These are phyloP conservation scores for Mimosa bimucronata DNA, from an alignment of 306 rosid species.

Conservation along the genomic window DNA sequence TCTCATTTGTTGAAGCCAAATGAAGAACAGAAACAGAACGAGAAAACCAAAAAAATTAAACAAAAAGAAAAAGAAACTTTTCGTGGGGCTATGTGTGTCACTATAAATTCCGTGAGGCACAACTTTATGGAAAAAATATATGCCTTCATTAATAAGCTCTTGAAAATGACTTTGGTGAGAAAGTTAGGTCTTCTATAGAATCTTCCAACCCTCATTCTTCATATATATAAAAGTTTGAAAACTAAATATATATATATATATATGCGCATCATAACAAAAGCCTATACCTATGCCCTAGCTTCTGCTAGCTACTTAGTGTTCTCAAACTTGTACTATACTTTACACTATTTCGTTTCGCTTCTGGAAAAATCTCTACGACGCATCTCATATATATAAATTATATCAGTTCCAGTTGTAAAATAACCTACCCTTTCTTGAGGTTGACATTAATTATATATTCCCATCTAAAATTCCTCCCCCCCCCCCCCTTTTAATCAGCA, in stretches of 20 bases:
- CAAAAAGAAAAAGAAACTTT: conserved; percentile 8
- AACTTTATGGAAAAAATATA: conserved; percentile 30
- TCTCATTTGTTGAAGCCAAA: not conserved
- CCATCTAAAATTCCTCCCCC: not conserved
- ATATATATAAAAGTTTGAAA: conserved; percentile 41
- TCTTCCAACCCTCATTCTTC: conserved; percentile 30
- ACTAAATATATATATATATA: not conserved
- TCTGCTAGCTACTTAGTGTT: not conserved
- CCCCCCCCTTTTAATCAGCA: not conserved
- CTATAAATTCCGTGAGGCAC: conserved; percentile 40
- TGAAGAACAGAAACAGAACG: not conserved
- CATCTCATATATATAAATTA: not conserved
- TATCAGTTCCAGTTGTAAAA: conserved; percentile 35
- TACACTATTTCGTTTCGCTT: conserved; percentile 2
- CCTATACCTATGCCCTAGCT: not conserved
- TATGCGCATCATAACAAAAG: conserved; percentile 12
- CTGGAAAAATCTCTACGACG: conserved; percentile 15
- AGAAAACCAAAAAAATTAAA: not conserved
- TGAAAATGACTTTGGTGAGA: conserved; percentile 43
- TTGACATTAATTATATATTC: conserved; percentile 31
- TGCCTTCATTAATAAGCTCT: conserved; percentile 3
- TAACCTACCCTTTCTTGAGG: not conserved
- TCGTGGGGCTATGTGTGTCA: conserved; percentile 34
- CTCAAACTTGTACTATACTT: not conserved
- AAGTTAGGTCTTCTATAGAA: conserved; percentile 37